Evolutionary conservation across 495 filamentous ascomycete species (phyloP), one percentile per base, ranked within the genome.

Genomic region (Tuber microsphaerosporum): DNA sequence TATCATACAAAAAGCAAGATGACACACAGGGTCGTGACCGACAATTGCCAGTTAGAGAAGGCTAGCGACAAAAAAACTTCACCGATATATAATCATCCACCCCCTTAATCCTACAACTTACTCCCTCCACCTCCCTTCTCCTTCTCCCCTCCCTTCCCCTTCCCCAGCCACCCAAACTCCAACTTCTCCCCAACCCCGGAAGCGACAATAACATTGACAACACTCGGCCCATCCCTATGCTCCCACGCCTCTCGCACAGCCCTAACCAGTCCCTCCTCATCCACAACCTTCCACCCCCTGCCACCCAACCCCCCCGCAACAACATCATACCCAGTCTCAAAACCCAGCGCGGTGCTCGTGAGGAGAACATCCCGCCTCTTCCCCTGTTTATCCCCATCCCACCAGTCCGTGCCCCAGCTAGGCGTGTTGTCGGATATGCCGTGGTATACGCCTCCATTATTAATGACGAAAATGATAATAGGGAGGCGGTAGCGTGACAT

Each of bases 361-460:
- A 91, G 79, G 8, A 87, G 85, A 14, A 79, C 81, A 2, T 65
- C 72, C 3, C 78, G 69, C 56, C 82, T 79, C 73, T 82, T 85
- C 73, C 82, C 84, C 69, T 83, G 81, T 31, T 73, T 81, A 43
- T 83, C 84, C 46, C 79, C 77, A 1, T 83, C 75, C 75, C 82
- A 84, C 12, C 83, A 84, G 34, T 86, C 83, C 16, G 77, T 74
- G 0, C 84, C 83, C 77, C 75, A 83, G 0, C 20, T 19, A 3
- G 71, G 73, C 16, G 84, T 86, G 51, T 85, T 81, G 48, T 84
- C 84, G 12, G 81, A 82, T 70, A 89, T 88, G 0, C 90, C 89
- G 69, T 88, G 87, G 82, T 91, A 91, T 22, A 91, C 86, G 10
- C 89, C 89, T 0, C 88, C 87, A 79, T 91, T 91, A 79, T 91